Evolutionary conservation across 164 flowering plant species (phyloP), one percentile per base, ranked within the genome.

Genomic region (Sedum album): DNA sequence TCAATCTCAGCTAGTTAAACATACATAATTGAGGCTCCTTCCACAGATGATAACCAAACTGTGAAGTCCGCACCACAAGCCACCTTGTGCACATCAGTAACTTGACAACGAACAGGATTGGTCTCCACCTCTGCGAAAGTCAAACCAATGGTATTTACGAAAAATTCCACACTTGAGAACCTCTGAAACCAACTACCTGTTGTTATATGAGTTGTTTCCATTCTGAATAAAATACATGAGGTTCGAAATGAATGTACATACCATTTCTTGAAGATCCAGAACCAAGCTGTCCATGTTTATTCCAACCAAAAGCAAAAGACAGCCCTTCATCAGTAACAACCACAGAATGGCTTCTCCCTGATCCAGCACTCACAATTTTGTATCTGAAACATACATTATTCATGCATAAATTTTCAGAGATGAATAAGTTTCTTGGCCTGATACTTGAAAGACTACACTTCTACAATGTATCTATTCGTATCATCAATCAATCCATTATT

Each of bases 231-330:
- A 11, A 13, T 8, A 41, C 11, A 26, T n/a, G 2, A 38, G 41
- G 41, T 38, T 6, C 41, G 10, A 0, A 38, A 0, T 38, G 14
- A 13, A 53, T 20, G 21, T 6, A 21, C 26, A 55, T 71, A 92
- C 99, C 99, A 82, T 77, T 90, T 81, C 74, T 85, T 39, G 57
- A 18, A 17, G 96, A 87, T 67, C 99, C 99, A 31, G 87, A 79
- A 20, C 97, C 99, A 69, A 92, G 83, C 78, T 94, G 99, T 53
- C 97, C 99, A 79, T 91, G 97, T 77, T 94, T 94, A 68, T 94
- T 94, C 96, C 91, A 90, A 39, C 99, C 99, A 81, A 94, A 94
- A 23, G 97, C 74, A n/a, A 88, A 80, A 26, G 97, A 88, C 2
- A 76, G 69, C 14, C 94, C 96, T 48, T 92, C 90, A 5, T 86